Base-by-base conservation (phyloP, 2,329 filamentous ascomycete species). In the Microdochium bolleyi region DNA sequence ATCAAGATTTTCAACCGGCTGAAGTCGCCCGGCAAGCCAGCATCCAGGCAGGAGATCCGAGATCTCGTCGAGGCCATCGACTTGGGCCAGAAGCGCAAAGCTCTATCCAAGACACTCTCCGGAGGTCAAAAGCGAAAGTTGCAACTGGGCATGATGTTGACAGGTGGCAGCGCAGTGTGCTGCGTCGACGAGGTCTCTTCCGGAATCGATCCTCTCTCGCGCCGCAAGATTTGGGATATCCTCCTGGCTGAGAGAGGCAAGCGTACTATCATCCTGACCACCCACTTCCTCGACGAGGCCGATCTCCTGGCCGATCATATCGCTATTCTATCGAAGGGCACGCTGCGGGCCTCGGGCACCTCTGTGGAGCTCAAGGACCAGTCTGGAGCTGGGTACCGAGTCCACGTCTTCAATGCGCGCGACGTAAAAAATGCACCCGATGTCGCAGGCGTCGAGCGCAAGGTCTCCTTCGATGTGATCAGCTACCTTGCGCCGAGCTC, bases 181-280 rank as follows among this genome's bases (percentile, higher is more conserved):
- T 94, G 90, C 62, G 84, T 96, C 5, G 92, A 96, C 60, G 92
- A 96, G 68, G 90, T 96, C 14, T 92, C 87, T 38, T 91, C 87
- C 55, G 92, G 92, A 14, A 77, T 96, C 21, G 92, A 96, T 64
- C 91, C 92, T 0, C 73, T 96, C 1, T 92, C 88, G 21, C 79
- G 92, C 52, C 76, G 91, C 25, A 96, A 95, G 70, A 89, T 96
- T 24, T 96, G 92, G 92, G 90, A 96, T 60, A 96, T 96, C 55
- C 74, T 96, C 22, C 75, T 96, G 13, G 87, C 87, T 1, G 91
- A 96, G 67, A 83, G 92, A 53, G 91, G 90, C 21, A 78, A 78
- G 55, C 77, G 92, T 44, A 95, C 92, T 0, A 88, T 96, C 60
- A 82, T 96, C 44, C 69, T 96, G 53, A 96, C 92, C 0, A 96